These are phyloP conservation scores for Cephalotrichum gorgonifer DNA, from an alignment of 2,329 filamentous ascomycete species.

Conservation along the genomic window DNA sequence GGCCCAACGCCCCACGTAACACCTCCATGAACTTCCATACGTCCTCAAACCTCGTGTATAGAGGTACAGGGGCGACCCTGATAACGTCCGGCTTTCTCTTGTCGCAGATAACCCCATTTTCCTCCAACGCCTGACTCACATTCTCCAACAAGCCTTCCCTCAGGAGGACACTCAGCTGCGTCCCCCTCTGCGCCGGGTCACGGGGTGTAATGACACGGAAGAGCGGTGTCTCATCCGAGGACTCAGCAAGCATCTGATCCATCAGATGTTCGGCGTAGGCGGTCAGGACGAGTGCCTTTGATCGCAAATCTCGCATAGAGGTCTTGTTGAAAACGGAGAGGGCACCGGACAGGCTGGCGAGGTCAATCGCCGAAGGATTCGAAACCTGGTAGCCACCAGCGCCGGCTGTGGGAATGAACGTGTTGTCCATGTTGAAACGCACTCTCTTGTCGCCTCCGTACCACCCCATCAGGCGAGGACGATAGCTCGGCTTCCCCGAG, in stretches of 20 bases:
- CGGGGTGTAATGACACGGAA: conserved; percentile 57
- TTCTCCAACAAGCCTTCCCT: conserved; percentile 48
- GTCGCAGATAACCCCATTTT: conserved; percentile 63
- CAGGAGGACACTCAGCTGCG: conserved; percentile 65
- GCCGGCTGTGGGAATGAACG: conserved; percentile 66
- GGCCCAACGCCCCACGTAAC: conserved; percentile 14
- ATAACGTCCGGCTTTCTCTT: conserved; percentile 74
- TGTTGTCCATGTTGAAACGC: conserved; percentile 76
- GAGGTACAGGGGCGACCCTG: conserved; percentile 64
- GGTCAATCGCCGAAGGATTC: conserved; percentile 64
- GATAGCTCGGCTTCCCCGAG: conserved; percentile 31
- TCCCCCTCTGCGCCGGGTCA: conserved; percentile 53
- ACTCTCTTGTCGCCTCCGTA: conserved; percentile 72
- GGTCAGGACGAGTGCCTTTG: conserved; percentile 59
- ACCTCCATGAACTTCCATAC: conserved; percentile 20
- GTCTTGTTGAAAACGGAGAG: conserved; percentile 60
- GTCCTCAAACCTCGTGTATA: conserved; percentile 71
- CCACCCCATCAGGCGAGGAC: conserved; percentile 68
- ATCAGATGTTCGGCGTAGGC: conserved; percentile 61
- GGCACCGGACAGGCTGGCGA: conserved; percentile 60
- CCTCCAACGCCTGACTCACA: conserved; percentile 51
- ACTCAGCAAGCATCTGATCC: conserved; percentile 14
- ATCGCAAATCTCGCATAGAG: conserved; percentile 49
- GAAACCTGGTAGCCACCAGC: conserved; percentile 74
- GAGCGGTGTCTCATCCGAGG: conserved; percentile 11